Conservation (phyloP, 2,329 filamentous ascomycete genomes). For the Aspergillus awamori region DNA sequence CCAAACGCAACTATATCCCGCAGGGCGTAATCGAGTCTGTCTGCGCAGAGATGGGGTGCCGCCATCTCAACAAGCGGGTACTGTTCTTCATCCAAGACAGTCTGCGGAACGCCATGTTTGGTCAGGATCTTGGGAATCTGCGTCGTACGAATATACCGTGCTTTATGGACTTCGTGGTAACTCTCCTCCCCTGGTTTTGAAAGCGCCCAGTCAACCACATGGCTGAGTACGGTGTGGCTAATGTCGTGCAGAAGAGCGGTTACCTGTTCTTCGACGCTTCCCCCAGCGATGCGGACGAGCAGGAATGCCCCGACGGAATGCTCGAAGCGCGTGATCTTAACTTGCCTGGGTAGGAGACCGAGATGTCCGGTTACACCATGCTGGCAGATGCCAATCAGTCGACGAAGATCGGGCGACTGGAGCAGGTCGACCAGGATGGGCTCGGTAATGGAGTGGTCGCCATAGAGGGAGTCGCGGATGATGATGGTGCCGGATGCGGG, state of each 20-base stretch:
- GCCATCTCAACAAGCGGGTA: slow-evolving; percentile 44
- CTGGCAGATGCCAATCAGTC: slow-evolving; percentile 41
- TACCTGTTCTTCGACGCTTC: slow-evolving; percentile 41
- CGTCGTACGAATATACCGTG: slow-evolving; percentile 39
- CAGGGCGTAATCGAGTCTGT: slow-evolving; percentile 45
- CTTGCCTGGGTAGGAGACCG: slow-evolving; percentile 33
- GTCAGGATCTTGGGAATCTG: slow-evolving; percentile 38
- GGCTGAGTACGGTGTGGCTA: slow-evolving; percentile 45
- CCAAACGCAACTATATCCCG: slow-evolving; percentile 40
- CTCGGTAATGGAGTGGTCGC: slow-evolving; percentile 37
- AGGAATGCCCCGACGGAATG: slow-evolving; percentile 47
- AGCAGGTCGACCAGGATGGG: slow-evolving; percentile 43
- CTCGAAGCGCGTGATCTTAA: slow-evolving; percentile 42
- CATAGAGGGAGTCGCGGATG: slow-evolving; percentile 42
- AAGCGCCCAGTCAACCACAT: slow-evolving; percentile 45
- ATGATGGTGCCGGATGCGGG: slow-evolving; percentile 20
- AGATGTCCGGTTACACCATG: slow-evolving; percentile 43
- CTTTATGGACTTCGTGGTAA: slow-evolving; percentile 47
- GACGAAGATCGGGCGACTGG: slow-evolving; percentile 34
- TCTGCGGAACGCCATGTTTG: slow-evolving; percentile 34
- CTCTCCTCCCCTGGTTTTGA: slow-evolving; percentile 41
- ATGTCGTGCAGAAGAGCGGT: slow-evolving; percentile 46
- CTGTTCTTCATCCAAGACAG: slow-evolving; percentile 41
- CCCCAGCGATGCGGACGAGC: slow-evolving; percentile 42
- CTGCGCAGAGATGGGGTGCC: slow-evolving; percentile 45